Evolutionary conservation across 1,284 basidiomycete genomes (phyloP), one percentile per base, ranked within the genome.

Genomic region (Cerrena zonata): DNA sequence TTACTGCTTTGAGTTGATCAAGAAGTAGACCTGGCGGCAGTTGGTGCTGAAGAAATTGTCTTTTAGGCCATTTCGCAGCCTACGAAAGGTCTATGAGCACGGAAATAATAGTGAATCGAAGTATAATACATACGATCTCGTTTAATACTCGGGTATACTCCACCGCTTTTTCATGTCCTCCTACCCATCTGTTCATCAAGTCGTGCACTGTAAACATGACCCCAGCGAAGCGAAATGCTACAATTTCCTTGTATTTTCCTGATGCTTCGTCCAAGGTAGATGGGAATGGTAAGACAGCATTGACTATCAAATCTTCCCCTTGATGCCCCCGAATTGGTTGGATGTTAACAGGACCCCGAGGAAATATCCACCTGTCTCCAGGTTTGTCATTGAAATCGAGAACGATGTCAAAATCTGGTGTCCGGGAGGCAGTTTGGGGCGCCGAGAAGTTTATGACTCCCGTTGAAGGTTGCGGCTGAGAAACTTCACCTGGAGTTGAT

Each of bases 361-460:
- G 85, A 50, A 89, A 69, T 5, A 85, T 59, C 76, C 78, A 84
- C 7, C 79, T 74, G 47, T 87, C 83, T 26, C 69, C 69, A 1
- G 77, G 71, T 11, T 70, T 67, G 59, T 89, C 86, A 37, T 73
- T 68, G 54, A 86, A 89, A 59, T 87, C 83, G 48, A 89, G 61
- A 22, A 89, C 76, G 3, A 89, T 60, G 62, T 89, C 86, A 55
- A 80, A 84, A 13, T 77, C 75, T 57, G 73, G 79, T 34, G 70
- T 25, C 19, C 15, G 39, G 10, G 30, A 34, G 7, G 15, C 21
- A 40, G 39, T 18, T 18, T 7, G 39, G 18, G 19, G 5, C 10
- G 7, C 7, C 18, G 39, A 40, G n/a, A n/a, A n/a, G n/a, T n/a
- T n/a, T n/a, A n/a, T n/a, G n/a, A n/a, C n/a, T n/a, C n/a, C n/a